These are phyloP conservation scores for Stephanodiscus triporus DNA, from an alignment of 108 stramenopile genomes.

Conservation along the genomic window DNA sequence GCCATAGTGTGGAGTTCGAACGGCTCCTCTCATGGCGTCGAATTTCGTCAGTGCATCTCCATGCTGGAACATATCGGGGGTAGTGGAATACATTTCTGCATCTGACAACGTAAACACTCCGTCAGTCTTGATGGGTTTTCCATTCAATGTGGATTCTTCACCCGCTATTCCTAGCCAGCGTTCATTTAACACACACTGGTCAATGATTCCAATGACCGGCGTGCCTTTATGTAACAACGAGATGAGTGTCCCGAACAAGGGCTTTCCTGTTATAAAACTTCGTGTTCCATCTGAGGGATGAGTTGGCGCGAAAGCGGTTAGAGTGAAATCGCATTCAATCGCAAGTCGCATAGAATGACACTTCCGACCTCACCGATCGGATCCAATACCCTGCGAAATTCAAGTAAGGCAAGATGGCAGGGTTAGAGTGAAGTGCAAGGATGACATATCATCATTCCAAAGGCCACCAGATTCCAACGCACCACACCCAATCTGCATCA, in stretches of 20 bases:
- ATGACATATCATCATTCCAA: not conserved
- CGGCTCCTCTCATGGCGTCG: constrained; percentile 17
- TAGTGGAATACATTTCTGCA: constrained; percentile 42
- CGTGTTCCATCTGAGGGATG: constrained; percentile 25
- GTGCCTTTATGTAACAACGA: constrained; percentile 33
- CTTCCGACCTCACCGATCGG: constrained; percentile 15
- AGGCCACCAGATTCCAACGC: not conserved
- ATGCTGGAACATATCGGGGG: constrained; percentile 37
- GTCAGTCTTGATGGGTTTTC: constrained; percentile 20
- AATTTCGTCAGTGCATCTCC: constrained; percentile 30
- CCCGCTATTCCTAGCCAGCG: constrained; percentile 36
- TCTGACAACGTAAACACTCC: constrained; percentile 22
- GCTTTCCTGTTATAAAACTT: constrained; percentile 43
- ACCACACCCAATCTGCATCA: constrained; percentile 44
- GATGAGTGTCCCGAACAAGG: constrained; percentile 41
- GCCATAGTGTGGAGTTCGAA: constrained; percentile 31
- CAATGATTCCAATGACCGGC: constrained; percentile 42
- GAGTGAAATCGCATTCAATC: not conserved
- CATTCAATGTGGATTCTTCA: constrained; percentile 22
- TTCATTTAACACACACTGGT: constrained; percentile 42
- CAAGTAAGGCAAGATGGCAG: not conserved
- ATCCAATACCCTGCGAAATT: constrained; percentile 16
- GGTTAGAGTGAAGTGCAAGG: not conserved
- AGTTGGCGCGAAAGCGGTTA: not conserved
- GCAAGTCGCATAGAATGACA: not conserved